Percentiles rank a stretch among this genome's conserved stretches.
Evolutionary conservation across 345 rosid genomes (phyloP).

Genomic region (Iberis pinnata): DNA sequence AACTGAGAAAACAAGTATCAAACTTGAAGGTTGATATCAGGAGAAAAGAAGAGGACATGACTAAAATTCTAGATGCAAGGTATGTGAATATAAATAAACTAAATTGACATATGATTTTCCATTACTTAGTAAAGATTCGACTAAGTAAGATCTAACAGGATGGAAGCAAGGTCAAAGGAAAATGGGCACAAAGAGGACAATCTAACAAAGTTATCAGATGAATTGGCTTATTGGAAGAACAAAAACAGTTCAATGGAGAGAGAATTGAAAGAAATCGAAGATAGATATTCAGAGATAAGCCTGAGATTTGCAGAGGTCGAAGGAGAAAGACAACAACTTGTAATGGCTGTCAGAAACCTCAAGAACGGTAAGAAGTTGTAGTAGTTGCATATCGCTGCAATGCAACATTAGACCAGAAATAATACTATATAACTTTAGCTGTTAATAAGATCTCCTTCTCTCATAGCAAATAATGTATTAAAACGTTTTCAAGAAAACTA

Average conservation of each 20-base stretch:
- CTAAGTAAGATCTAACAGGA: constrained; percentile 25
- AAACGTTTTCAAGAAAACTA: constrained; percentile 14
- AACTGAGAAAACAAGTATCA: constrained; percentile 43
- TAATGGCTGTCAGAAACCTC: constrained; percentile 71
- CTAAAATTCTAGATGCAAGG: constrained; percentile 35
- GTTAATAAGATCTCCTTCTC: constrained; percentile 20
- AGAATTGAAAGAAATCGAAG: constrained; percentile 92
- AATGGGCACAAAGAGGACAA: constrained; percentile 29
- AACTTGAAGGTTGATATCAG: constrained; percentile 42
- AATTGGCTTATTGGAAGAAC: constrained; percentile 44
- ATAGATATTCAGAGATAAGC: constrained; percentile 81
- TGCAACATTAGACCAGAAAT: constrained; percentile 15
- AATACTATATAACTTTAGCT: constrained; percentile 4
- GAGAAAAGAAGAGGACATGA: constrained; percentile 46
- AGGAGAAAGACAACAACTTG: constrained; percentile 88
- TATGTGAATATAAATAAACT: constrained; percentile 20
- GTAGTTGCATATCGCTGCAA: constrained; percentile 26
- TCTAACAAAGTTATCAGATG: constrained; percentile 36
- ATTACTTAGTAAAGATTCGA: not conserved
- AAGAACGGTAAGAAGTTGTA: constrained; percentile 65
- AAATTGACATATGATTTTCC: not conserved
- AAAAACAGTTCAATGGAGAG: constrained; percentile 65
- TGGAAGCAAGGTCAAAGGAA: constrained; percentile 32
- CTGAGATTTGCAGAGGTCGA: constrained; percentile 91
- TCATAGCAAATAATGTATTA: constrained; percentile 18